A percentile compares a stretch with the other conserved stretches of the same genome.
phyloP scores from a whole-genome alignment of 208 protist species.

The Wallacemonas sp. region DNA sequence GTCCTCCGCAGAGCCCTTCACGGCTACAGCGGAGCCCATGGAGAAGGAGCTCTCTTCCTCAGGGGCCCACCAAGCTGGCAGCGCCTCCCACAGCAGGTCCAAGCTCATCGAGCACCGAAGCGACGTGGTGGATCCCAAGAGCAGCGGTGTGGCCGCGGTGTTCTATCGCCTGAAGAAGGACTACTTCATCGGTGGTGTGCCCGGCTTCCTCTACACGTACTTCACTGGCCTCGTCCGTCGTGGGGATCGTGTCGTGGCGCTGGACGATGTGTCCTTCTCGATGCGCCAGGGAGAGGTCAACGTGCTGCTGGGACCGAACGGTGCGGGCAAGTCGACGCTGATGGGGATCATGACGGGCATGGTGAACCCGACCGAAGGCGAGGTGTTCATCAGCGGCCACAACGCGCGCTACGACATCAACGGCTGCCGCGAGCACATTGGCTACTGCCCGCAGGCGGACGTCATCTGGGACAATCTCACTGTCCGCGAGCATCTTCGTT shows the following conservation, averaged over 20 bases:
- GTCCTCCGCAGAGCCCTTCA: not conserved
- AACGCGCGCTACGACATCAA: conserved; percentile 46
- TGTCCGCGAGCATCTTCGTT: conserved; percentile 89
- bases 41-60: conserved; percentile 26
- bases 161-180: conserved; percentile 56
- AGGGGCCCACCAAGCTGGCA: not conserved
- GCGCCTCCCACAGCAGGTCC: not conserved
- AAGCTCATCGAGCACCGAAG: conserved; percentile 40
- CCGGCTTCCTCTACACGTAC: conserved; percentile 63
- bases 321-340: conserved; percentile 81
- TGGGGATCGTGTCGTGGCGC: conserved; percentile 46
- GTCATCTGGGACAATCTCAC: conserved; percentile 92
- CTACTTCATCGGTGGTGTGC: conserved; percentile 57
- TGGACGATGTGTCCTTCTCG: conserved; percentile 66
- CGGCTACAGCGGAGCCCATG: not conserved
- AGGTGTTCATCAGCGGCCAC: conserved; percentile 65
- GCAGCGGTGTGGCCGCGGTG: conserved; percentile 29
- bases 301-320: conserved; percentile 85
- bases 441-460: conserved; percentile 94
- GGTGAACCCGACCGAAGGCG: conserved; percentile 53
- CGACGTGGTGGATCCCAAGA: conserved; percentile 33
- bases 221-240: conserved; percentile 56
- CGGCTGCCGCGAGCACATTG: conserved; percentile 77
- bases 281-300: conserved; percentile 72
- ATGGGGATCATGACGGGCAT: conserved; percentile 80